These are phyloP conservation scores for Macrolepiota dolichaula DNA, from an alignment of 768 basidiomycete genomes.

Conservation along the genomic window DNA sequence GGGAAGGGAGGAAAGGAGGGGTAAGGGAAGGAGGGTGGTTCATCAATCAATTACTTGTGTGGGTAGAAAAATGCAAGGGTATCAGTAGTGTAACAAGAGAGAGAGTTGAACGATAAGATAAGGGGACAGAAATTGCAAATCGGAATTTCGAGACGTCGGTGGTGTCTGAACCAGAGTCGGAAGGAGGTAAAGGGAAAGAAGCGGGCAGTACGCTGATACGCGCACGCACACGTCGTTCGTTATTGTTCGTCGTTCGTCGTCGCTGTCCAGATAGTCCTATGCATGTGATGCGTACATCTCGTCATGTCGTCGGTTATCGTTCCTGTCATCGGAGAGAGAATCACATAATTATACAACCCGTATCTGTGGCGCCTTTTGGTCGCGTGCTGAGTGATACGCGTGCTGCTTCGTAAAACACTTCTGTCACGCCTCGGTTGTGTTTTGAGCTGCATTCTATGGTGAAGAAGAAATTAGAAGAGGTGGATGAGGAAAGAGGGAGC, in stretches of 20 bases:
- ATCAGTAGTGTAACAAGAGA: conserved; percentile 9
- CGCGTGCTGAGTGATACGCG: conserved; percentile 77
- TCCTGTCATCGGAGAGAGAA: neutral
- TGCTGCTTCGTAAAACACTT: conserved; percentile 91
- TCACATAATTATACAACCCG: conserved; percentile 62
- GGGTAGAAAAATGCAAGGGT: conserved; percentile 2
- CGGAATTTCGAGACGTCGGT: too few relatives aligned
- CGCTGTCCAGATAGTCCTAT: too few relatives aligned
- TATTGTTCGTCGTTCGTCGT: neutral
- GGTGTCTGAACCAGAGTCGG: neutral
- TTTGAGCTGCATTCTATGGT: conserved; percentile 91
- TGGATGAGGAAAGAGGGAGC: conserved; percentile 20
- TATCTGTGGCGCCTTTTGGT: conserved; percentile 57
- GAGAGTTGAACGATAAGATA: neutral
- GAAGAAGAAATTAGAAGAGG: neutral
- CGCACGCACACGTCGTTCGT: neutral
- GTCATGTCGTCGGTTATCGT: neutral
- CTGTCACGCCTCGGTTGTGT: conserved; percentile 90
- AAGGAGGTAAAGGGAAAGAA: neutral
- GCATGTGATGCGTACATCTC: neutral
- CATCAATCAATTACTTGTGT: conserved; percentile 1
- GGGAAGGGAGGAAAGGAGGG: neutral
- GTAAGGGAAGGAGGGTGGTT: neutral
- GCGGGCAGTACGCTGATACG: neutral
- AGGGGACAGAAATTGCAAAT: too few relatives aligned